Conservation (phyloP, 805 yeast species). For the Candida coquimbonensis region DNA sequence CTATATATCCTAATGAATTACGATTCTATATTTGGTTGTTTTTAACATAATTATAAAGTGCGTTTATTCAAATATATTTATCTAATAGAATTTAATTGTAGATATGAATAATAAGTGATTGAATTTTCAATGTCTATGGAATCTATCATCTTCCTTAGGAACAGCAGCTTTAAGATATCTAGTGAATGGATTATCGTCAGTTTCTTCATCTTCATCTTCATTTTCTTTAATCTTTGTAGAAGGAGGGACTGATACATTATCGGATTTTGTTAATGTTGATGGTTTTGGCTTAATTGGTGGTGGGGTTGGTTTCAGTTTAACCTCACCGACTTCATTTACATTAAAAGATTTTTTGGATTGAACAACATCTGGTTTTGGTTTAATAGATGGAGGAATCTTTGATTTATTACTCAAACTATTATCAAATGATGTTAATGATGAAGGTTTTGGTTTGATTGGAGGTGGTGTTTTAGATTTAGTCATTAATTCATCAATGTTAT, state of each 20-base stretch:
- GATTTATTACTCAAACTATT: too few species aligned
- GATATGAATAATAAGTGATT: neutral
- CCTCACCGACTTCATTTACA: too few species aligned
- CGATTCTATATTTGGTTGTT: too few species aligned
- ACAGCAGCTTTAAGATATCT: constrained; percentile 32
- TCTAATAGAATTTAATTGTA: neutral
- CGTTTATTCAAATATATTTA: too few species aligned
- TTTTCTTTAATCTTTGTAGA: constrained; percentile 1
- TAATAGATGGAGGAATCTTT: neutral
- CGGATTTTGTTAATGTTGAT: neutral
- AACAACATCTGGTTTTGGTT: neutral
- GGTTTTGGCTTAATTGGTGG: constrained; percentile 2
- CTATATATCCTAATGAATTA: too few species aligned
- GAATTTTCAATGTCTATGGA: constrained; percentile 17
- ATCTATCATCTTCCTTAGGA: constrained; percentile 29
- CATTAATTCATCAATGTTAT: too few species aligned
- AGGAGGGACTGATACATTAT: neutral
- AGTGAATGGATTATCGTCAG: constrained; percentile 29
- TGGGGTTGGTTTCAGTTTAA: neutral
- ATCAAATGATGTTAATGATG: too few species aligned
- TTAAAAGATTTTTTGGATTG: neutral
- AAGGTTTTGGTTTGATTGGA: neutral
- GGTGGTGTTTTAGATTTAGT: neutral
- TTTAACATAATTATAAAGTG: too few species aligned
- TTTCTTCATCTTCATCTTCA: constrained; percentile 11